phyloP scores from a whole-genome alignment of 441 rosid species.

The Omphalea diandra region DNA sequence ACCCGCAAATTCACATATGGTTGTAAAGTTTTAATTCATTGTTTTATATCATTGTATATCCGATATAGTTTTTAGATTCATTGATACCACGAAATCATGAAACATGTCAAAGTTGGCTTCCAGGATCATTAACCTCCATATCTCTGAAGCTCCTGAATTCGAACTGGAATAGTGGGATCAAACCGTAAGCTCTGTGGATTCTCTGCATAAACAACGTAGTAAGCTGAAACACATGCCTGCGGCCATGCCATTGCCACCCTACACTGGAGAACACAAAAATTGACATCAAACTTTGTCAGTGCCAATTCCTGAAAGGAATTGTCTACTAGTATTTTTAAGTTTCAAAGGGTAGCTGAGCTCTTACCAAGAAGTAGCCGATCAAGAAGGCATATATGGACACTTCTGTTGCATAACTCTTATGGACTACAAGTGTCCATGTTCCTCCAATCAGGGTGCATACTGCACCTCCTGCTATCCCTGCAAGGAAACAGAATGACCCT shows the following conservation, averaged over 20 bases:
- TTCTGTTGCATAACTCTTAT: constrained; percentile 54
- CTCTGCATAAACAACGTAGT: constrained; percentile 78
- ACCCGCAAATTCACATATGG: too few species aligned
- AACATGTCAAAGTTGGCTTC: constrained; percentile 2
- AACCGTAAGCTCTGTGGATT: constrained; percentile 50
- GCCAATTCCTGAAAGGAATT: not conserved
- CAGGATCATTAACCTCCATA: constrained; percentile 29
- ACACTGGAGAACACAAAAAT: constrained; percentile 46
- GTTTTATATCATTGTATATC: too few species aligned
- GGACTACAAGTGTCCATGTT: constrained; percentile 55
- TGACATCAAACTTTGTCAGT: constrained; percentile 7
- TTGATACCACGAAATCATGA: not conserved
- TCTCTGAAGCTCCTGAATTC: constrained; percentile 67
- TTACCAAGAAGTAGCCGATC: constrained; percentile 78
- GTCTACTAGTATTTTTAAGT: not conserved
- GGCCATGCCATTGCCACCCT: constrained; percentile 68
- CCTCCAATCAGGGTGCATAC: constrained; percentile 55
- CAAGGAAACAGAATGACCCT: constrained; percentile 69
- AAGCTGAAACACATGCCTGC: constrained; percentile 77
- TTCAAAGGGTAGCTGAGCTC: constrained; percentile 3
- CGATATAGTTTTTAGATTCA: not conserved
- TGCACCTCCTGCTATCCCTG: constrained; percentile 63
- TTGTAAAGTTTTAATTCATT: too few species aligned
- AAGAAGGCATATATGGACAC: constrained; percentile 66
- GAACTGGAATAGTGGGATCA: constrained; percentile 54